Percentiles rank a stretch among this genome's conserved stretches.
Conservation (phyloP, 148 eudicot genomes). For the Fagopyrum homotropicum region DNA sequence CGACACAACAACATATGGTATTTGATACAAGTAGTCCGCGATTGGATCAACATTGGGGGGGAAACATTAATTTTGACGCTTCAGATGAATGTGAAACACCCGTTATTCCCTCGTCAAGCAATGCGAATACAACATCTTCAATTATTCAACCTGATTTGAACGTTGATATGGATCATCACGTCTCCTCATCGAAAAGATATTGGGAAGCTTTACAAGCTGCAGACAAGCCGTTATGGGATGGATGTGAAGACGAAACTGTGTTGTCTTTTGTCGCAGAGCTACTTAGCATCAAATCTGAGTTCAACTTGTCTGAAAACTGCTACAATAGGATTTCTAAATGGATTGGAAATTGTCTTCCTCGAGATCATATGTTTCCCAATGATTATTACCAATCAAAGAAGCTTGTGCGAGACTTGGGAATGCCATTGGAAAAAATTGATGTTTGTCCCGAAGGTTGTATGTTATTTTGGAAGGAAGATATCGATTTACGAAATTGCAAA, state of each 20-base stretch:
- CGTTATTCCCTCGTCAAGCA: too few relatives aligned
- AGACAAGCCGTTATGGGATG: background rate
- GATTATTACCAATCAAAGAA: background rate
- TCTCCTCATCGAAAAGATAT: background rate
- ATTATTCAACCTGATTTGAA: too few relatives aligned
- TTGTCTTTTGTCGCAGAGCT: background rate
- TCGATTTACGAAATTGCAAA: background rate
- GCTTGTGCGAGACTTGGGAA: background rate
- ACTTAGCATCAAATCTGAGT: background rate
- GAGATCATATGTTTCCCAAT: background rate
- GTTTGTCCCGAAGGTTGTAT: too few relatives aligned
- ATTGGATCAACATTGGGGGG: too few relatives aligned
- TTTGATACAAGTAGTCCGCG: too few relatives aligned
- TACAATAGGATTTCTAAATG: background rate
- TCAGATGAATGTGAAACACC: too few relatives aligned
- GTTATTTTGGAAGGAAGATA: background rate
- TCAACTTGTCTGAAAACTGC: background rate
- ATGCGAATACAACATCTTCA: too few relatives aligned
- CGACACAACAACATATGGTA: too few relatives aligned
- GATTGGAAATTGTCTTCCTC: background rate
- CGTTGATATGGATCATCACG: too few relatives aligned
- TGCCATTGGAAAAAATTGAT: too few relatives aligned
- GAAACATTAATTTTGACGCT: too few relatives aligned
- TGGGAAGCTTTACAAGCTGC: background rate
- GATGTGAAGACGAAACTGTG: background rate